phyloP scores from a whole-genome alignment of 441 rosid species.

The Raphanus hybrid region DNA sequence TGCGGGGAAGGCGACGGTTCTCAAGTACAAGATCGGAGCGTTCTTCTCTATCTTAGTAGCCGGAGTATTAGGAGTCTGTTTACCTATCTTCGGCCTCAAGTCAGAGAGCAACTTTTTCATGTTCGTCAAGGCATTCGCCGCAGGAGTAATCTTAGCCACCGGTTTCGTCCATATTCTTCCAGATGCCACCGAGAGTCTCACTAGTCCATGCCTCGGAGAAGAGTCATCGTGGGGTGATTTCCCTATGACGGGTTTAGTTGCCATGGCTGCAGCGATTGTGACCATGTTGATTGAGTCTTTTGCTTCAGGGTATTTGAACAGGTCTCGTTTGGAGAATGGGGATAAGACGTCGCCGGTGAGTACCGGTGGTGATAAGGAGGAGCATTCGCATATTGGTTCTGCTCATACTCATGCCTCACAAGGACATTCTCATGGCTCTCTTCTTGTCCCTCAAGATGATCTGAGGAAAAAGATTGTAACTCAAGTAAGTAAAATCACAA shows the following conservation, averaged over 20 bases:
- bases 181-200: constrained; percentile 51
- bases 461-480: constrained; percentile 45
- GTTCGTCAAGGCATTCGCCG: constrained; percentile 60
- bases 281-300: constrained; percentile 61
- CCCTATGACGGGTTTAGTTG: constrained; percentile 53
- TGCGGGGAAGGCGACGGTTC: constrained; percentile 27
- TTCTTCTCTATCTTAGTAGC: constrained; percentile 50
- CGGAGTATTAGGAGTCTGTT: constrained; percentile 50
- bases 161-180: constrained; percentile 64
- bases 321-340: constrained; percentile 35
- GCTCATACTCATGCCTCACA: constrained; percentile 54
- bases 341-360: constrained; percentile 40
- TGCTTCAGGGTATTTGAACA: constrained; percentile 52
- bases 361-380: constrained; percentile 21
- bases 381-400: constrained; percentile 33
- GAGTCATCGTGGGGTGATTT: constrained; percentile 53
- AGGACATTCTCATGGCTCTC: constrained; percentile 56
- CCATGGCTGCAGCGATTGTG: constrained; percentile 50
- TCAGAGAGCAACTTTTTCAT: constrained; percentile 53
- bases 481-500: constrained; percentile 40
- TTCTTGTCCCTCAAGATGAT: constrained; percentile 19
- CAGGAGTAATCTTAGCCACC: constrained; percentile 63
- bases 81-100: constrained; percentile 48
- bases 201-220: constrained; percentile 49
- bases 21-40: constrained; percentile 50